phyloP scores from a whole-genome alignment of 208 protist genomes.

The Wallacemonas sp. region DNA sequence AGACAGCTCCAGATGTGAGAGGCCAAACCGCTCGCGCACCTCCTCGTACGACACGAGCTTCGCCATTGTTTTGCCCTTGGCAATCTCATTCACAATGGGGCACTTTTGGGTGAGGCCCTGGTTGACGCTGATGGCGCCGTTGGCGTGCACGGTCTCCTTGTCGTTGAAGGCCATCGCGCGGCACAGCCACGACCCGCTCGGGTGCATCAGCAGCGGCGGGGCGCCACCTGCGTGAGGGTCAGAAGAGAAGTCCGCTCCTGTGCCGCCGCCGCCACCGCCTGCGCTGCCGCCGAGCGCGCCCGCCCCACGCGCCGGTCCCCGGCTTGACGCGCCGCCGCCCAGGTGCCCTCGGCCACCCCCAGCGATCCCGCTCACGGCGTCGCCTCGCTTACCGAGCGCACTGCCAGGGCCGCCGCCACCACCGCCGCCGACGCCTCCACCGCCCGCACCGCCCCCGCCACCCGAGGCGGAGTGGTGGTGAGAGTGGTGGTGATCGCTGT shows the following conservation, averaged over 20 bases:
- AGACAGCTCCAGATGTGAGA: slow-evolving; percentile 80
- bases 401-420: too few relatives aligned
- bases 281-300: too few relatives aligned
- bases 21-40: slow-evolving; percentile 65
- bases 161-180: slow-evolving; percentile 75
- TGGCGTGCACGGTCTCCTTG: slow-evolving; percentile 58
- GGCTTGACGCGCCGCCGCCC: too few relatives aligned
- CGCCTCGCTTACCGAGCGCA: neutral
- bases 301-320: too few relatives aligned
- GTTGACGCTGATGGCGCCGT: slow-evolving; percentile 81
- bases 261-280: neutral
- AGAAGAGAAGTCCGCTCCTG: neutral
- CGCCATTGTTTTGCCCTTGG: slow-evolving; percentile 65
- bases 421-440: neutral
- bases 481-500: neutral
- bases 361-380: neutral
- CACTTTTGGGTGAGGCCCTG: slow-evolving; percentile 63
- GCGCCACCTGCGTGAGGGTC: slow-evolving; percentile 1
- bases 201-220: slow-evolving; percentile 26
- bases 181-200: slow-evolving; percentile 79
- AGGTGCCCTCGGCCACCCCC: too few relatives aligned
- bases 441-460: neutral
- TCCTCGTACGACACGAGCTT: slow-evolving; percentile 56
- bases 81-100: slow-evolving; percentile 72
- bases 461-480: neutral